These are phyloP conservation scores for Fistulifera pelliculosa DNA, from an alignment of 108 stramenopile species.

Conservation along the genomic window DNA sequence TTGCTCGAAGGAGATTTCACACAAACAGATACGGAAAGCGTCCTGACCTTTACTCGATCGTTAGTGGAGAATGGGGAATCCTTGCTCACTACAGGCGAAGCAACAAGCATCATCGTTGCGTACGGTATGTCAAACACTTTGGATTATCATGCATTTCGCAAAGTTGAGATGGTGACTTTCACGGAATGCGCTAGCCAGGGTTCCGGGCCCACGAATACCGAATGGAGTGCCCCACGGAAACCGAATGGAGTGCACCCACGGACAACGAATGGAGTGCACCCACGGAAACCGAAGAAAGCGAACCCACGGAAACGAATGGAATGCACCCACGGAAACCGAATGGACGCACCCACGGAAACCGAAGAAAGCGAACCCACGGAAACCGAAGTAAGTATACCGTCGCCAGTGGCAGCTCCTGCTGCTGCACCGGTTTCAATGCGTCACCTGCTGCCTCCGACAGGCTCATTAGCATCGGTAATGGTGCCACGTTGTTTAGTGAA, in stretches of 20 bases:
- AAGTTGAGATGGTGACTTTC: not conserved
- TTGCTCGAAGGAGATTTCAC: conserved; percentile 10
- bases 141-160: conserved; percentile 18
- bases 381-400: too few species aligned
- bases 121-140: conserved; percentile 14
- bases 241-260: too few species aligned
- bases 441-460: not conserved
- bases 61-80: conserved; percentile 17
- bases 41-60: conserved; percentile 32
- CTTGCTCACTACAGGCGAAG: conserved; percentile 3
- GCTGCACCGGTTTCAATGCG: not conserved
- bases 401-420: not conserved
- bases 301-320: too few species aligned
- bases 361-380: too few species aligned
- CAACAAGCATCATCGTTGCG: conserved; percentile 15
- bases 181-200: too few species aligned
- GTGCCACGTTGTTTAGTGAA: not conserved
- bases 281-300: too few species aligned
- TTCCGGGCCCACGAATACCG: too few species aligned
- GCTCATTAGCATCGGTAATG: not conserved
- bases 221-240: too few species aligned
- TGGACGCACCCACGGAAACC: too few species aligned
- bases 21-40: conserved; percentile 20
- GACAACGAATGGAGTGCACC: too few species aligned
- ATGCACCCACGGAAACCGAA: too few species aligned